Evolutionary conservation across 1,139 yeast species (phyloP), one percentile per base, ranked within the genome.

Genomic region (Ashbya aceris): DNA sequence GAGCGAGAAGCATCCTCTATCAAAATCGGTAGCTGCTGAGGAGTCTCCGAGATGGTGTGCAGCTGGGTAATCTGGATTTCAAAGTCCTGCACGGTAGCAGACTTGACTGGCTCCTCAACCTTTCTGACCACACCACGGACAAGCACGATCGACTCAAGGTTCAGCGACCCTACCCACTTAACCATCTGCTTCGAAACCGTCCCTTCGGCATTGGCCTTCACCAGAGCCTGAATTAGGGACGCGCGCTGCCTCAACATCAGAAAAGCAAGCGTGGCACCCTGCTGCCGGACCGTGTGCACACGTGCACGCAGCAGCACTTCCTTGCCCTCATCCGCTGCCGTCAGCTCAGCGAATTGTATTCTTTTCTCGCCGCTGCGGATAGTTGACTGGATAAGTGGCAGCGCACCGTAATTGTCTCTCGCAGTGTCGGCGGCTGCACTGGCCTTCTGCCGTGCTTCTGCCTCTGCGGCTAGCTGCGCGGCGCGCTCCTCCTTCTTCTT

Each of bases 1-100:
- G 95, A 79, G 69, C 99, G 82, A 30, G 87, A 73, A 34, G 98
- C 97, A 66, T 91, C 99, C 70, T 91, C 98, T 58, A 93, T 78
- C 61, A 87, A 75, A 62, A 91, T 81, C 46, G 99, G 98, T 60
- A 91, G 74, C 68, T 83, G 89, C 56, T 83, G 83, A 41, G 97
- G 96, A 33, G 97, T 83, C 65, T 82, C 95, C 48, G 84, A 78
- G 51, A 89, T 78, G 45, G 89, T 74, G 67, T 68, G 79, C 49
- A 91, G 73, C 67, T 83, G 80, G 48, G 75, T 67, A 54, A 91
- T 74, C 52, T 77, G 81, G 51, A 91, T 76, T 71, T 91, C 99
- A 46, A 79, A 83, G 55, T 85, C 91, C 71, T 87, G 94, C 46
- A 86, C 80, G 40, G 97, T 84, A 43, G 96, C 93, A 40, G 94